These are phyloP conservation scores for Podila horticola DNA, from an alignment of 192 early-diverging fungal genomes.

Conservation along the genomic window DNA sequence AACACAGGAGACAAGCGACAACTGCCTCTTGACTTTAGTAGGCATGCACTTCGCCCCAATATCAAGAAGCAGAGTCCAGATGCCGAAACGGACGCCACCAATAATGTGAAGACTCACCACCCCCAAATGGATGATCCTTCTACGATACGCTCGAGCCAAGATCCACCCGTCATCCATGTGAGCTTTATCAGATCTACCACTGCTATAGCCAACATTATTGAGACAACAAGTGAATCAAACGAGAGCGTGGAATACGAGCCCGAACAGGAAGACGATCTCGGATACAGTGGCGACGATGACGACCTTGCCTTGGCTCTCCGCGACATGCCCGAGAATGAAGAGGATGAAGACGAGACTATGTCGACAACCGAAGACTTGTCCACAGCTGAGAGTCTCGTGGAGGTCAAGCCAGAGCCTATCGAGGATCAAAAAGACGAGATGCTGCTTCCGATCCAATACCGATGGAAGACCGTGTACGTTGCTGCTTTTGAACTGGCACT, in stretches of 20 bases:
- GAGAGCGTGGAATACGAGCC: neutral
- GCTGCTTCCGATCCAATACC: constrained; percentile 9
- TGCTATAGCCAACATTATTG: neutral
- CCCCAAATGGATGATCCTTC: neutral
- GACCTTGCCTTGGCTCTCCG: neutral
- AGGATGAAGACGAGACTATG: neutral
- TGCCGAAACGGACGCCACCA: constrained; percentile 25
- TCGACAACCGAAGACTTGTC: neutral
- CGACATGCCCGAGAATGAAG: neutral
- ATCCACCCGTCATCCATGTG: constrained; percentile 35
- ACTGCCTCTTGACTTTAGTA: constrained; percentile 47
- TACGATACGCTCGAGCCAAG: neutral
- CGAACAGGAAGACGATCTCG: neutral
- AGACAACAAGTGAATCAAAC: neutral
- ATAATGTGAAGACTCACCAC: neutral
- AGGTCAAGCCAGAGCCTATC: constrained; percentile 9
- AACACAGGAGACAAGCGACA: constrained; percentile 33
- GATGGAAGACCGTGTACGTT: constrained; percentile 56
- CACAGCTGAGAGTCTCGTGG: neutral
- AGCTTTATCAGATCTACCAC: constrained; percentile 8
- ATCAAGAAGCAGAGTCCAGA: constrained; percentile 18
- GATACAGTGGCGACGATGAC: constrained; percentile 5
- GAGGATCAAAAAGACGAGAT: constrained; percentile 7
- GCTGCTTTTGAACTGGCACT: constrained; percentile 52
- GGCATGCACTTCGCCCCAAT: constrained; percentile 30